Conservation (phyloP, 371 early-diverging fungal genomes). For the Mortierella sp. region DNA sequence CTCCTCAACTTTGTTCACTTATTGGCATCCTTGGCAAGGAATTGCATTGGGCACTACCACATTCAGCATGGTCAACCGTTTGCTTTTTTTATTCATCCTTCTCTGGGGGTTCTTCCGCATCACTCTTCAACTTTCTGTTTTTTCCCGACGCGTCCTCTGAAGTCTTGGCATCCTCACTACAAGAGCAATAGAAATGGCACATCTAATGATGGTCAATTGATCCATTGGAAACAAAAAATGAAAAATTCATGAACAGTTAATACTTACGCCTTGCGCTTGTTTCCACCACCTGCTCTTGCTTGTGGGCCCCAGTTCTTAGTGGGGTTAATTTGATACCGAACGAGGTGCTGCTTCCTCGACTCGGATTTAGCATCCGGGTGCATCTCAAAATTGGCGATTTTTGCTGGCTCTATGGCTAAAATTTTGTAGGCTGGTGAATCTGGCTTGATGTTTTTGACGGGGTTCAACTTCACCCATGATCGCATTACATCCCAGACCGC, state of each 20-base stretch:
- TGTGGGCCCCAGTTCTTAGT: constrained; percentile 96
- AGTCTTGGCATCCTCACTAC: not conserved
- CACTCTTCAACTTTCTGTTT: not conserved
- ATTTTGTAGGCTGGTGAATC: constrained; percentile 79
- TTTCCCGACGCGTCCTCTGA: not conserved
- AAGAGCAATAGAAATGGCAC: not conserved
- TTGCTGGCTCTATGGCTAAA: constrained; percentile 67
- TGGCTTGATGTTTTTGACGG: constrained; percentile 74
- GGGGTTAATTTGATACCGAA: constrained; percentile 95
- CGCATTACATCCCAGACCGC: constrained; percentile 96
- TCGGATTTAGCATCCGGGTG: constrained; percentile 81
- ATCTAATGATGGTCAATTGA: not conserved
- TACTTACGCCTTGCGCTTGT: constrained; percentile 60
- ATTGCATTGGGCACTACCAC: too few relatives aligned
- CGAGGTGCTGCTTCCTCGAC: constrained; percentile 82
- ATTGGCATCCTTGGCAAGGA: too few relatives aligned
- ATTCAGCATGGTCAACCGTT: too few relatives aligned
- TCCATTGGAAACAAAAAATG: not conserved
- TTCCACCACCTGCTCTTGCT: constrained; percentile 72
- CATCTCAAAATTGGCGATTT: constrained; percentile 46
- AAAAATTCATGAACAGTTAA: not conserved
- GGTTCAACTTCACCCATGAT: constrained; percentile 75
- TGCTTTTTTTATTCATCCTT: too few relatives aligned
- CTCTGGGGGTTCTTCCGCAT: not conserved
- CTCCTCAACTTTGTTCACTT: too few relatives aligned